phyloP scores from a whole-genome alignment of 2,329 filamentous ascomycete genomes.

The Arthrobotrys musiformis region DNA sequence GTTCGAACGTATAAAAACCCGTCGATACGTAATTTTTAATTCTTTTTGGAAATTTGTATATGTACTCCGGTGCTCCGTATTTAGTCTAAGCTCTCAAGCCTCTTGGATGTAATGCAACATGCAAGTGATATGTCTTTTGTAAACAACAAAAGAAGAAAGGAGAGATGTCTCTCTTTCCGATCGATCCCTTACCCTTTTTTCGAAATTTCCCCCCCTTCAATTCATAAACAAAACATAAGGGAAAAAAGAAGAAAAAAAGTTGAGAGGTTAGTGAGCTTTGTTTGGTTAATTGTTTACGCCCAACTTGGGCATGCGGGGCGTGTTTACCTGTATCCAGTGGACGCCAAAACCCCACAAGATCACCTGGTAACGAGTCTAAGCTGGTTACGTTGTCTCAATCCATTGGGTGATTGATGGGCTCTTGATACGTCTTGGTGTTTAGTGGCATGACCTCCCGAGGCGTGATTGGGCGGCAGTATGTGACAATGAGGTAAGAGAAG shows the following conservation, averaged over 20 bases:
- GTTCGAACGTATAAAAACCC: neutral
- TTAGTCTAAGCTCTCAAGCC: too few relatives aligned
- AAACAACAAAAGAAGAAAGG: neutral
- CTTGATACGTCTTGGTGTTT: constrained; percentile 5
- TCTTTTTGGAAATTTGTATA: neutral
- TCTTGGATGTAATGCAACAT: too few relatives aligned
- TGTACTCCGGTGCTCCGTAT: too few relatives aligned
- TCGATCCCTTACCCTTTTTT: neutral
- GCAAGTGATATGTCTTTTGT: too few relatives aligned
- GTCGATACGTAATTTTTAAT: neutral
- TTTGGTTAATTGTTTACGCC: constrained; percentile 15
- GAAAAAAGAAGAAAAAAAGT: neutral
- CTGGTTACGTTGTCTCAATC: constrained; percentile 17
- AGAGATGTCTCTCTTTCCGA: neutral
- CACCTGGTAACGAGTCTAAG: constrained; percentile 22
- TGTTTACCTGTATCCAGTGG: constrained; percentile 5
- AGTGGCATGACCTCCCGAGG: neutral
- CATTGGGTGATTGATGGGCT: neutral
- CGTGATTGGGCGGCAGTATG: neutral
- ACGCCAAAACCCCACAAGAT: constrained; percentile 18
- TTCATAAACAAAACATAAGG: neutral
- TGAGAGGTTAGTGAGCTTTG: neutral
- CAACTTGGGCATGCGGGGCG: constrained; percentile 12
- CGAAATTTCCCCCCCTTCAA: too few relatives aligned
- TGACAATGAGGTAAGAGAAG: constrained; percentile 20